phyloP scores from a whole-genome alignment of 1,284 basidiomycete species.

The Ceratorhiza oryzae-sativae region DNA sequence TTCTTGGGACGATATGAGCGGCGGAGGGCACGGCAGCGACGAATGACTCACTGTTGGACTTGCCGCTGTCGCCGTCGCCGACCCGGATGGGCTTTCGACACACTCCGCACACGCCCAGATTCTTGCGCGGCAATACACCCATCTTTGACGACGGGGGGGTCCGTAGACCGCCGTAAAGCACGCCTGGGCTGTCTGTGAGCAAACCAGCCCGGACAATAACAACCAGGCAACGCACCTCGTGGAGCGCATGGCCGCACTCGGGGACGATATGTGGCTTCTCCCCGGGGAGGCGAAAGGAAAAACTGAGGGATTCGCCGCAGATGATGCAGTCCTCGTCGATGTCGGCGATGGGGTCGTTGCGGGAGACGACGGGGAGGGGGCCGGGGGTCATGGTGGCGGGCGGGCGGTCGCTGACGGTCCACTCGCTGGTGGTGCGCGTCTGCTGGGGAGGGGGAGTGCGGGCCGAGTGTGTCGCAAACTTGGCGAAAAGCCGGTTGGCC shows the following conservation, averaged over 20 bases:
- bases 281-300: conserved; percentile 85
- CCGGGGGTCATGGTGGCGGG: conserved; percentile 46
- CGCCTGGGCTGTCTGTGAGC: conserved; percentile 61
- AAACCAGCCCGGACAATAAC: neutral
- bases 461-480: conserved; percentile 7
- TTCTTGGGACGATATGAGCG: conserved; percentile 57
- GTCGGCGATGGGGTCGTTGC: conserved; percentile 65
- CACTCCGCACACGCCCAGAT: conserved; percentile 94
- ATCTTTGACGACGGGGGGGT: conserved; percentile 69
- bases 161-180: conserved; percentile 97
- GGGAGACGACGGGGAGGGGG: conserved; percentile 68
- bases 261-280: conserved; percentile 98
- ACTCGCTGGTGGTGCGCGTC: neutral
- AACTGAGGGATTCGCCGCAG: conserved; percentile 87
- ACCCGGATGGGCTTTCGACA: conserved; percentile 96
- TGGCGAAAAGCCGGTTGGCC: conserved; percentile 19
- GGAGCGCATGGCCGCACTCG: conserved; percentile 95
- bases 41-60: conserved; percentile 80
- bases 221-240: conserved; percentile 69
- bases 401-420: conserved; percentile 8
- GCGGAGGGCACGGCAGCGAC: neutral
- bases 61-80: conserved; percentile 78
- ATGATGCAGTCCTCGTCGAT: conserved; percentile 89
- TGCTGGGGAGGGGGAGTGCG: neutral
- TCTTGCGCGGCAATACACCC: conserved; percentile 65